phyloP scores from a whole-genome alignment of 129 eudicot species.

The Scalesia atractyloides region DNA sequence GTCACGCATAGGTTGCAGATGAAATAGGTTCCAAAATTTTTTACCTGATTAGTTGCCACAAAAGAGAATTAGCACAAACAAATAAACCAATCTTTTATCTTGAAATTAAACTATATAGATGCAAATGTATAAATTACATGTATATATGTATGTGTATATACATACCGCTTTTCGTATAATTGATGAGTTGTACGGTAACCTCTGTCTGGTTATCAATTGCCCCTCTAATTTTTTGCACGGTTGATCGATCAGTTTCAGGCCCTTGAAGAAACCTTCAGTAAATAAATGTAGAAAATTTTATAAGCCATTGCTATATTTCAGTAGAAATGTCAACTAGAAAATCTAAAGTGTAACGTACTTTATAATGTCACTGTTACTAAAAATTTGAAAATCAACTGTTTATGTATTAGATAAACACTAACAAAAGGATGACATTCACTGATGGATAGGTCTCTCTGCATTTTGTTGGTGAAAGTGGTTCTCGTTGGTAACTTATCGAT shows the following conservation, averaged over 20 bases:
- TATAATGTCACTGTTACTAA: neutral
- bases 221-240: constrained; percentile 8
- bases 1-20: constrained; percentile 99
- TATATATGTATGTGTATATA: neutral
- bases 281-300: neutral
- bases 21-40: constrained; percentile 97
- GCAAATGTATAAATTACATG: neutral
- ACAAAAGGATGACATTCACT: too few relatives aligned
- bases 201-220: constrained; percentile 6
- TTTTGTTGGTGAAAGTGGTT: too few relatives aligned
- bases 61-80: neutral
- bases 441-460: too few relatives aligned
- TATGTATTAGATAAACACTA: too few relatives aligned
- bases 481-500: too few relatives aligned
- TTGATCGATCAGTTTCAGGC: constrained; percentile 10
- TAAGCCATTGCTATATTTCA: neutral
- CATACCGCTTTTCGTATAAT: constrained; percentile 9
- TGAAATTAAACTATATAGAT: neutral
- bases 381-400: neutral
- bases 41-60: constrained; percentile 59
- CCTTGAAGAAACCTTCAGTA: constrained; percentile 14
- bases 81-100: neutral
- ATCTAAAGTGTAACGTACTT: neutral
- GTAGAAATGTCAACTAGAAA: neutral
- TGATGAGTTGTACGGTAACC: constrained; percentile 11